phyloP scores from a whole-genome alignment of 305 asterid genomes.

The Fraxinus ornus region DNA sequence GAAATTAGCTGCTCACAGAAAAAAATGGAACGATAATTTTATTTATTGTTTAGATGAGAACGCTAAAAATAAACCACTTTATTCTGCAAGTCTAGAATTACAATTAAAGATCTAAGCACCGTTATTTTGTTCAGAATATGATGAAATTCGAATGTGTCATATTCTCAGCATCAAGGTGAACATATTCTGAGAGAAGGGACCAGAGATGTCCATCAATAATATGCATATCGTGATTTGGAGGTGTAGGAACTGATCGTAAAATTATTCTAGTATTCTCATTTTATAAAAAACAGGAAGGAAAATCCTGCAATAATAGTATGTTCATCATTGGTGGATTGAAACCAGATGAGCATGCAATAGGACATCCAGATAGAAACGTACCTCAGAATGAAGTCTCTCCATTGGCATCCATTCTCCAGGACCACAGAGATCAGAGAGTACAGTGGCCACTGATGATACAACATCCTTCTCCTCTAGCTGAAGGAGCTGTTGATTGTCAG shows the following conservation, averaged over 20 bases:
- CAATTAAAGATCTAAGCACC: neutral
- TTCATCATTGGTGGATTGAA: neutral
- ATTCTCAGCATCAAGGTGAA: neutral
- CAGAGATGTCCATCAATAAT: neutral
- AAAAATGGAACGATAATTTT: neutral
- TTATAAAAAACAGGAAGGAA: neutral
- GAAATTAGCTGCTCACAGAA: neutral
- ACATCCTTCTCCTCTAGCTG: constrained; percentile 89
- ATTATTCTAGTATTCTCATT: neutral
- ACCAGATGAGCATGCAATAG: neutral
- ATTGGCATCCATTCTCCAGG: constrained; percentile 99
- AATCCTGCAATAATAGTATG: neutral
- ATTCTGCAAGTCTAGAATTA: neutral
- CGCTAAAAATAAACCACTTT: neutral
- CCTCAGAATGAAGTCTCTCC: constrained; percentile 95
- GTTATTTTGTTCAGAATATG: neutral
- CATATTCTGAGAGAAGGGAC: neutral
- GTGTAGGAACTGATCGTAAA: neutral
- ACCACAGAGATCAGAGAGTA: constrained; percentile 88
- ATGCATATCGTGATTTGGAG: neutral
- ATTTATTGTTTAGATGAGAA: neutral
- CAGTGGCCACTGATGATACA: constrained; percentile 87
- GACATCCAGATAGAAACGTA: constrained; percentile 17
- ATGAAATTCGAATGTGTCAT: neutral
- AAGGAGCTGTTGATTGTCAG: constrained; percentile 83